These are phyloP conservation scores for Tolypocladium tundrense DNA, from an alignment of 2,329 filamentous ascomycete genomes.

Conservation along the genomic window DNA sequence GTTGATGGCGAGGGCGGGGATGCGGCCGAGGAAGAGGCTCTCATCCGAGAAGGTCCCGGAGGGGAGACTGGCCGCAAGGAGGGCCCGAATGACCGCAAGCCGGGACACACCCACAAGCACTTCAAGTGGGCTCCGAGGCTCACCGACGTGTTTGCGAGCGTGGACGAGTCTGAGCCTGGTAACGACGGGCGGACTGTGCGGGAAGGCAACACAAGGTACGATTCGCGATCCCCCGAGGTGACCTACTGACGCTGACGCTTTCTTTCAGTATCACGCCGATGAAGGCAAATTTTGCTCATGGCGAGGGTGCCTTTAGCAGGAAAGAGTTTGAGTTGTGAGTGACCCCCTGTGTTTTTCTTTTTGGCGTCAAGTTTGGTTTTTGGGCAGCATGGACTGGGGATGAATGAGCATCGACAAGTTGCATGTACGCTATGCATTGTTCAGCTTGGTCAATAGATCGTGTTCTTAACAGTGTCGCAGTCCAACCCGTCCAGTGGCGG, in stretches of 20 bases:
- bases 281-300: slow-evolving; percentile 86
- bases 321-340: slow-evolving; percentile 80
- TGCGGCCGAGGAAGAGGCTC: slow-evolving; percentile 60
- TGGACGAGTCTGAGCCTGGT: slow-evolving; percentile 67
- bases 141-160: slow-evolving; percentile 75
- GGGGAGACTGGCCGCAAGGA: slow-evolving; percentile 30
- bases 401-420: slow-evolving; percentile 6
- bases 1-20: slow-evolving; percentile 56
- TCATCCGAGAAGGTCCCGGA: slow-evolving; percentile 57
- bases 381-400: background rate
- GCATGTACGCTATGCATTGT: slow-evolving; percentile 17
- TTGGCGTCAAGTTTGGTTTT: background rate
- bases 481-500: slow-evolving; percentile 8
- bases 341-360: slow-evolving; percentile 4
- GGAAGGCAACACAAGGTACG: slow-evolving; percentile 74
- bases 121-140: slow-evolving; percentile 94
- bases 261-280: slow-evolving; percentile 68
- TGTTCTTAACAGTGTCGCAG: slow-evolving; percentile 22
- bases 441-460: slow-evolving; percentile 17
- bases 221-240: slow-evolving; percentile 3
- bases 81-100: slow-evolving; percentile 2
- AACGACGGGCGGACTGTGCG: slow-evolving; percentile 92
- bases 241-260: slow-evolving; percentile 1
- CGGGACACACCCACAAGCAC: slow-evolving; percentile 64
- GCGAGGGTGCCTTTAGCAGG: slow-evolving; percentile 48